Evolutionary conservation across 179 eudicot genomes (phyloP), one percentile per base, ranked within the genome.

Genomic region (Nepenthes alata): DNA sequence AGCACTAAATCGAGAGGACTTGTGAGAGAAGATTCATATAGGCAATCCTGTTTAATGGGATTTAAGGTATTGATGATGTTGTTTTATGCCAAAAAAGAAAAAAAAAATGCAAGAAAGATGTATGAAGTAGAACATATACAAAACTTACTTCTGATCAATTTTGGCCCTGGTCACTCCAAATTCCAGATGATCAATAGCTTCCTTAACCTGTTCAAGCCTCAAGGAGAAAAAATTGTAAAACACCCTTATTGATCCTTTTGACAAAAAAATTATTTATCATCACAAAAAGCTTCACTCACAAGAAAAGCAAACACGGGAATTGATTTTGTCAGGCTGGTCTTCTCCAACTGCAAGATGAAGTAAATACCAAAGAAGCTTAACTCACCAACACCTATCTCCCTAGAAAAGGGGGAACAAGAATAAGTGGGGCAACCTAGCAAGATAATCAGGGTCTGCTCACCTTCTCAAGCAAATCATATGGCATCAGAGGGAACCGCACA

Each of bases 401-500:
- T 41, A 16, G 2, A 52, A 12, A 14, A 25, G 7, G 52, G 52
- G 3, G 3, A 11, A n/a, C n/a, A 6, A 15, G 62, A 41, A 25
- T 25, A 25, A 25, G 50, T 9, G 15, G 5, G n/a, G 39, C 37
- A 53, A 13, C 34, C n/a, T 7, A 53, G 39, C 14, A 7, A 25
- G 37, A 36, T 36, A 2, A 10, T 37, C 13, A 52, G 7, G 59
- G 68, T 11, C 11, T 49, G 48, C 68, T 39, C 74, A 89, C 98
- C 96, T 89, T 89, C 70, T 85, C 75, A 59, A 89, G 88, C 65
- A 86, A 61, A 14, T 76, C 67, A 72, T 64, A 55, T 14, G 90
- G 81, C 77, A 91, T 81, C 56, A 91, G 70, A n/a, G 95, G 88
- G 58, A 91, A 86, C 64, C 96, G 85, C 69, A 86, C 93, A 58